Evolutionary conservation across 768 basidiomycete genomes (phyloP), one percentile per base, ranked within the genome.

Genomic region (Sporobolomyces phaffii): DNA sequence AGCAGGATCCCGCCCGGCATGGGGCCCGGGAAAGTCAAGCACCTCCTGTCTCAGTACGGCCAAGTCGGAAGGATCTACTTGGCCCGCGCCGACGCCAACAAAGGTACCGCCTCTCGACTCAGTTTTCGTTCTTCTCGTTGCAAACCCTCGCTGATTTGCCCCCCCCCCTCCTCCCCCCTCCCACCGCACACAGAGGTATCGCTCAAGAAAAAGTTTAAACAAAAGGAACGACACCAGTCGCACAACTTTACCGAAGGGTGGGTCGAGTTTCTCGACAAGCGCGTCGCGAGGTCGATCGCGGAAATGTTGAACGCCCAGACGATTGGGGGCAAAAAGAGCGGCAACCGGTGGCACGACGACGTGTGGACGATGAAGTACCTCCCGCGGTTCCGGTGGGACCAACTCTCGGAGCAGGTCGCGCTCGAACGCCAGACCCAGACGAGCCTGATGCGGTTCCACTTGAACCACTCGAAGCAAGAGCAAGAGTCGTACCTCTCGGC

Each of bases 341-440:
- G 85, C 3, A 82, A 90, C n/a, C n/a, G n/a, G 64, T 97, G 91
- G 90, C 82, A 90, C 76, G 94, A 98, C 75, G 96, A 99, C 72
- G 86, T 99, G 11, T 99, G 96, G 96, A 97, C 96, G 62, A 94
- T 98, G 91, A 94, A 94, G 76, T 99, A 99, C 77, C 80, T 99
- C 2, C 93, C 93, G 13, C 88, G 86, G 75, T 99, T 98, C 82
- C 96, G 93, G 75, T 99, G 96, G 96, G 86, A 88, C 78, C 96
- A 96, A 94, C 81, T 99, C 64, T 93, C 91, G 9, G 96, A 98
- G 78, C 94, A 97, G 83, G 87, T 99, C 73, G 96, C 93, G 33
- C 89, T 98, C 73, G 96, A 97, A 79, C 86, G 90, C 13, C 92
- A 91, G 22, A 81, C 90, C 22, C 91, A 92, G 74, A 79, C 86